Conservation (phyloP, 495 filamentous ascomycete species). For the Hypoxylon lienhwacheense region DNA sequence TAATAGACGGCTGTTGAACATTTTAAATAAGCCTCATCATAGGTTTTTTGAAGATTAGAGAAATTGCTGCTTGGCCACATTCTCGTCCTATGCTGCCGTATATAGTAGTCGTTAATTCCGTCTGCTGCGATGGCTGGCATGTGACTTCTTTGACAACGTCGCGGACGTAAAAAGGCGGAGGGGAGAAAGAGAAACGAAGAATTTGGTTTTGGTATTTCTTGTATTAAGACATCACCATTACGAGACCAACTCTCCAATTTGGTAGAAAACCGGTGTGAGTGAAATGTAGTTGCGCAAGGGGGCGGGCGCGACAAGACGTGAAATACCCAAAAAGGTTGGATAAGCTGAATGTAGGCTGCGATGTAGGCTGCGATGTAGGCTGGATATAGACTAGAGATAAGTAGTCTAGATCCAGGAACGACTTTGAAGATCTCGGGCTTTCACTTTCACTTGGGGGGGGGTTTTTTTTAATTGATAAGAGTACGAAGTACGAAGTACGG, state of each 20-base stretch:
- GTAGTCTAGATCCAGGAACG: constrained; percentile 17
- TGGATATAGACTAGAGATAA: too few species aligned
- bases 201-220: constrained; percentile 3
- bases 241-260: too few species aligned
- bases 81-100: constrained; percentile 23
- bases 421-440: constrained; percentile 24
- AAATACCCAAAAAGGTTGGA: neutral
- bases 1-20: constrained; percentile 96
- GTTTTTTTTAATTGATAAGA: too few species aligned
- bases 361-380: too few species aligned
- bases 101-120: neutral
- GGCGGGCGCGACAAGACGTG: too few species aligned
- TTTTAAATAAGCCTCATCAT: constrained; percentile 91
- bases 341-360: too few species aligned
- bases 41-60: constrained; percentile 91
- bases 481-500: too few species aligned
- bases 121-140: constrained; percentile 8
- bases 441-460: neutral
- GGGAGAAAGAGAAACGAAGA: constrained; percentile 5
- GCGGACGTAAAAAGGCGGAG: too few species aligned
- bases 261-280: too few species aligned
- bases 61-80: constrained; percentile 82
- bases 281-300: too few species aligned
- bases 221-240: constrained; percentile 1
- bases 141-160: constrained; percentile 5